phyloP scores from a whole-genome alignment of 1,284 basidiomycete species.

The Porogramme epimiltina region DNA sequence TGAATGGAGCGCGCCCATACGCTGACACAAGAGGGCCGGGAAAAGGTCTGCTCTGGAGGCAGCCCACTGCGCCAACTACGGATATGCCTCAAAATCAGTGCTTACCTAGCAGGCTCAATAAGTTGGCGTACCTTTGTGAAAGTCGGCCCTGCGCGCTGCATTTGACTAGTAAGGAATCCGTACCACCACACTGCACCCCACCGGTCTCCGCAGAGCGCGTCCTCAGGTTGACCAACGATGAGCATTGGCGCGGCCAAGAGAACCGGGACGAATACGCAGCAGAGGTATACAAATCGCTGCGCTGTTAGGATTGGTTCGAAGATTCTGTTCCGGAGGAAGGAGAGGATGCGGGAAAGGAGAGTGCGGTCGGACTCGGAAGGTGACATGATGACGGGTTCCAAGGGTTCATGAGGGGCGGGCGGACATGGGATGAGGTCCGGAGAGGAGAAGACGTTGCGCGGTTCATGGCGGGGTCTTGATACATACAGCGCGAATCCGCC shows the following conservation, averaged over 20 bases:
- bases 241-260: conserved; percentile 86
- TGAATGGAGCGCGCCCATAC: conserved; percentile 88
- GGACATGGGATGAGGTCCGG: conserved; percentile 66
- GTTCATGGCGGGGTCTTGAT: conserved; percentile 41
- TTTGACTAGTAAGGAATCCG: conserved; percentile 81
- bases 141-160: conserved; percentile 95
- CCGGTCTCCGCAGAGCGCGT: conserved; percentile 63
- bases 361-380: conserved; percentile 58
- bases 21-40: conserved; percentile 87
- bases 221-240: conserved; percentile 68
- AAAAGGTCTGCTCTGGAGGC: conserved; percentile 95
- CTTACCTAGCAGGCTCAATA: no score
- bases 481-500: conserved; percentile 56
- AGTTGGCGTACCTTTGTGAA: conserved; percentile 84
- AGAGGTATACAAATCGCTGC: conserved; percentile 83
- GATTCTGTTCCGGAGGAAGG: conserved; percentile 56
- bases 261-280: conserved; percentile 86
- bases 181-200: conserved; percentile 98
- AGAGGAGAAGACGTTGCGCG: conserved; percentile 50
- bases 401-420: conserved; percentile 22
- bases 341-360: conserved; percentile 43
- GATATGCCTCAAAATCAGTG: neutral
- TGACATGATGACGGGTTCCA: conserved; percentile 50
- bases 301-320: conserved; percentile 89
- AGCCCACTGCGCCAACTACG: conserved; percentile 97